Evolutionary conservation across 2,329 filamentous ascomycete species (phyloP).

Genomic region (Biscogniauxia marginata): DNA sequence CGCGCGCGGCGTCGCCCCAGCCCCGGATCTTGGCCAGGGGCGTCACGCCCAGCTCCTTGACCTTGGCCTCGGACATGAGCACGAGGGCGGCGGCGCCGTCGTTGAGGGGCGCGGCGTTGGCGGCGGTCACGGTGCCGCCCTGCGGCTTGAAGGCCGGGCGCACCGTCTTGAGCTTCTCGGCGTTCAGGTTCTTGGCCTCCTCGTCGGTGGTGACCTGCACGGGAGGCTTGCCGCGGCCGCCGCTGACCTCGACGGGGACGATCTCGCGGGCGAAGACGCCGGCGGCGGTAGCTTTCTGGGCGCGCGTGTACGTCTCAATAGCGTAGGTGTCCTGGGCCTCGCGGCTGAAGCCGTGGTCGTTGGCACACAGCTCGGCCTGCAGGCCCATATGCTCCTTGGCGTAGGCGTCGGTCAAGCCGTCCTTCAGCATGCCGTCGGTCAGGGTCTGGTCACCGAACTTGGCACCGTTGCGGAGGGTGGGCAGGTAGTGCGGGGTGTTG

Average conservation of each 20-base stretch:
- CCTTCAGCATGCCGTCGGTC: constrained; percentile 88
- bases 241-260: constrained; percentile 81
- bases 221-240: constrained; percentile 85
- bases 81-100: constrained; percentile 92
- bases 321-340: constrained; percentile 94
- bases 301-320: constrained; percentile 73
- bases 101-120: constrained; percentile 94
- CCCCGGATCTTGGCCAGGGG: constrained; percentile 95
- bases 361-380: constrained; percentile 85
- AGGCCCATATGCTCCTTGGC: constrained; percentile 97
- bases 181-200: constrained; percentile 91
- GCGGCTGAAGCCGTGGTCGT: constrained; percentile 76
- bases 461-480: constrained; percentile 78
- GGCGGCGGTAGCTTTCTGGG: constrained; percentile 79
- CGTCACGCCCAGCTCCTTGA: constrained; percentile 88
- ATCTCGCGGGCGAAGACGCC: constrained; percentile 87
- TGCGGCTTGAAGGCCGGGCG: constrained; percentile 79
- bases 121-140: constrained; percentile 86
- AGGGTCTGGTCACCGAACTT: constrained; percentile 93
- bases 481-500: constrained; percentile 94
- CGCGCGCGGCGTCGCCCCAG: constrained; percentile 91
- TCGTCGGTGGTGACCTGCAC: constrained; percentile 82
- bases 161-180: constrained; percentile 79
- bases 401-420: constrained; percentile 92
- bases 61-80: constrained; percentile 88